These are phyloP conservation scores for Cetraspora pellucida DNA, from an alignment of 192 early-diverging fungal genomes.

Conservation along the genomic window DNA sequence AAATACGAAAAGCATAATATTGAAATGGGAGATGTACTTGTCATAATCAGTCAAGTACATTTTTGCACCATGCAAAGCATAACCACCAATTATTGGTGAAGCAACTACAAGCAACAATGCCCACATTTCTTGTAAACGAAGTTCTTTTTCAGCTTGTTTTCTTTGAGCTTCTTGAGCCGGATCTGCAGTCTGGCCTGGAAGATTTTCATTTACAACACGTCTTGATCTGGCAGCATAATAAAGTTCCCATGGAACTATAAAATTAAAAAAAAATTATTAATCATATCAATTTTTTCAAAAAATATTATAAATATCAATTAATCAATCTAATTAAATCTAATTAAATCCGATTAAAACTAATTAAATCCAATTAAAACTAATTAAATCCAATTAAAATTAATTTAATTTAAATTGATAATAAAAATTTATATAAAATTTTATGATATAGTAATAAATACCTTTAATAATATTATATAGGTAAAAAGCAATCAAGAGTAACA, in stretches of 20 bases:
- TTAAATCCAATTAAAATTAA: too few relatives aligned
- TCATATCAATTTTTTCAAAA: not conserved
- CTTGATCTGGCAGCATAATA: slow-evolving; percentile 57
- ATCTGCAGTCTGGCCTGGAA: slow-evolving; percentile 36
- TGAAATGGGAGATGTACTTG: slow-evolving; percentile 57
- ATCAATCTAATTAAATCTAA: too few relatives aligned
- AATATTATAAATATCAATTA: not conserved
- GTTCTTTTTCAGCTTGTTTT: slow-evolving; percentile 42
- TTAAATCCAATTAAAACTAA: too few relatives aligned
- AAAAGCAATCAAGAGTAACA: slow-evolving; percentile 56
- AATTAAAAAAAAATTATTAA: not conserved
- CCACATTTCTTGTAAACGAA: slow-evolving; percentile 53
- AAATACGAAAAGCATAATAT: slow-evolving; percentile 60
- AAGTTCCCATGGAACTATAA: slow-evolving; percentile 60
- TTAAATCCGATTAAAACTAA: too few relatives aligned
- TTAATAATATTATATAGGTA: slow-evolving; percentile 64
- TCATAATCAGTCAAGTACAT: slow-evolving; percentile 56
- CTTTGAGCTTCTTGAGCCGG: slow-evolving; percentile 38
- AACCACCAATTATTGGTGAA: slow-evolving; percentile 59
- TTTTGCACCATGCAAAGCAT: slow-evolving; percentile 55
- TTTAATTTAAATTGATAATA: not conserved
- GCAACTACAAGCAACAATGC: slow-evolving; percentile 51
- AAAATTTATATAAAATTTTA: not conserved
- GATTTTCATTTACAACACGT: slow-evolving; percentile 44
- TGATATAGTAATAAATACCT: slow-evolving; percentile 46